Base-by-base conservation (phyloP, 495 filamentous ascomycete genomes). In the Podospora pseudocomata region DNA sequence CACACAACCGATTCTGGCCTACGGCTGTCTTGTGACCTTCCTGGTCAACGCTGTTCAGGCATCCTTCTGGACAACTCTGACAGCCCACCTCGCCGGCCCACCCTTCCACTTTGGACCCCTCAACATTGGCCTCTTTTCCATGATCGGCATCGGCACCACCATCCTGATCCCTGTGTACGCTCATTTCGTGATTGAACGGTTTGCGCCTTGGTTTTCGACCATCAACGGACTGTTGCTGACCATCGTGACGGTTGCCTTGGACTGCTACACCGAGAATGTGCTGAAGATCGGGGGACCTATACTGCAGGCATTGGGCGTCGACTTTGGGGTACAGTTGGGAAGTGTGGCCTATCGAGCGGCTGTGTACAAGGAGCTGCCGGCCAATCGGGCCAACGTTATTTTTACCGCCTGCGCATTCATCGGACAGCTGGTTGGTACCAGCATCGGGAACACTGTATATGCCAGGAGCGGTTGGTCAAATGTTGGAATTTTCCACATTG, bases 341-440 rank as follows among this genome's bases (percentile, higher is more conserved):
- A 65, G 64, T 65, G 64, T 65, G 54, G 64, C 64, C 1, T 65
- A 65, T 19, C 26, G 64, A 9, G 53, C 54, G 49, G 64, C 64
- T 18, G 53, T 65, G 53, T 65, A 65, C 56, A 32, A 30, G 64
- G 54, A 59, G 49, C 13, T 65, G 53, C 49, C 49, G 18, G 54
- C 64, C 23, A 65, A 65, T 19, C 5, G 64, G 30, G 64, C 64
- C 19, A 65, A 59, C 30, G 64, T 65, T 5, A 39, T 58, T 5
- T 65, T 65, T 55, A 57, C 64, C 5, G 64, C 49, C 13, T 32
- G 44, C 28, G 64, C 64, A 18, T 65, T 65, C 59, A 27, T 65
- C 7, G 64, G 64, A 20, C 64, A 65, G 53, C 19, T 65, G 18
- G 64, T 32, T 3, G 64, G 64, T 28, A 65, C 64, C 6, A 58